A percentile compares a stretch with the other conserved stretches of the same genome.
phyloP scores from a whole-genome alignment of 2,329 filamentous ascomycete genomes.

The Dactylellina drechsleri region DNA sequence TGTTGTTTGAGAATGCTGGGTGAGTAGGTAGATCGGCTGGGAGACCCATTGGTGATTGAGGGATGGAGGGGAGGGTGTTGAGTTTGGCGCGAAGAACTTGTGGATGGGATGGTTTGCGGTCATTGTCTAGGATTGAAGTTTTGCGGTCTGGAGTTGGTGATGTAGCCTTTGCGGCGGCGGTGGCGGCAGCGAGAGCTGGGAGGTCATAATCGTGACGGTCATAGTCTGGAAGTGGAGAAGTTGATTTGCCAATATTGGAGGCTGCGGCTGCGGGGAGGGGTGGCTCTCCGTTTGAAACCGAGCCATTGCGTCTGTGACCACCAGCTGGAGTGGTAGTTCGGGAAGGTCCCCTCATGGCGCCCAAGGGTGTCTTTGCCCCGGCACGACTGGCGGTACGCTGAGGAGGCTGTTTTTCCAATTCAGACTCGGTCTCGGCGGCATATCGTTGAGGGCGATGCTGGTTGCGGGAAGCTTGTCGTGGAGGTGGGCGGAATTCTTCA shows the following conservation, averaged over 20 bases:
- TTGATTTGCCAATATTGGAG: conserved; percentile 35
- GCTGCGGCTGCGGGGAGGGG: conserved; percentile 23
- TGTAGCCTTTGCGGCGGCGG: conserved; percentile 35
- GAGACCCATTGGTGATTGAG: conserved; percentile 53
- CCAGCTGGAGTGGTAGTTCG: conserved; percentile 45
- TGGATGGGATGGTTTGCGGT: conserved; percentile 49
- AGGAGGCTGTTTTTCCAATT: conserved; percentile 24
- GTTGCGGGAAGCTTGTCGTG: conserved; percentile 46
- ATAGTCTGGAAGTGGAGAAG: conserved; percentile 49
- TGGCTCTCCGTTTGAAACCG: conserved; percentile 28
- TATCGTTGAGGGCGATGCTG: conserved; percentile 36
- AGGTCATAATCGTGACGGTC: conserved; percentile 54
- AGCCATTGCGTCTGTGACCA: conserved; percentile 37
- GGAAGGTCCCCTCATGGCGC: conserved; percentile 38
- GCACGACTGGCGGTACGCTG: conserved; percentile 42
- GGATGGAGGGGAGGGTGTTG: conserved; percentile 46
- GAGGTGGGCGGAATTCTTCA: conserved; percentile 45
- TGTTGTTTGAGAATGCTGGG: conserved; percentile 43
- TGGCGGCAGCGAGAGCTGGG: conserved; percentile 41
- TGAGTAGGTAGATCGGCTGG: conserved; percentile 51
- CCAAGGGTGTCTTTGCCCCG: conserved; percentile 38
- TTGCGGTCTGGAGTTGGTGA: conserved; percentile 36
- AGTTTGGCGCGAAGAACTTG: conserved; percentile 42
- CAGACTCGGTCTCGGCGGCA: conserved; percentile 42
- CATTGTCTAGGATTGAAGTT: conserved; percentile 36